A percentile compares a stretch with the other conserved stretches of the same genome.
phyloP scores from a whole-genome alignment of 257 asterid species.

The Solanum verrucosum region DNA sequence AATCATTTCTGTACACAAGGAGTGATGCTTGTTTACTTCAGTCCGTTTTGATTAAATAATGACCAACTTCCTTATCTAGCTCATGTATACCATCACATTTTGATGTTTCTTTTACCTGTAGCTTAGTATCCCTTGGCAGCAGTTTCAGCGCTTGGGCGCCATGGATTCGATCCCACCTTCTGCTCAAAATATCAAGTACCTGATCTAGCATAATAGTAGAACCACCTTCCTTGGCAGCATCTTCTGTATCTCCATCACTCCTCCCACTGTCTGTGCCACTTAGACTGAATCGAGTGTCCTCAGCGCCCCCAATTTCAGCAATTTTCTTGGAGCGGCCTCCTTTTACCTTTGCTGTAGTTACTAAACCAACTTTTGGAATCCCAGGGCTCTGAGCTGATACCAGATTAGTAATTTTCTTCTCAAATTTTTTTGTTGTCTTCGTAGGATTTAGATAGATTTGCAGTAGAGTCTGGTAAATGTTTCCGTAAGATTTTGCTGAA shows the following conservation, averaged over 20 bases:
- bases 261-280: conserved; percentile 90
- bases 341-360: conserved; percentile 32
- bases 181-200: conserved; percentile 83
- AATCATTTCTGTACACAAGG: neutral
- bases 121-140: conserved; percentile 84
- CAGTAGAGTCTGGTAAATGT: conserved; percentile 75
- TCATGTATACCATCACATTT: neutral
- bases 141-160: conserved; percentile 92
- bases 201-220: conserved; percentile 82
- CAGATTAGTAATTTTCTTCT: conserved; percentile 56
- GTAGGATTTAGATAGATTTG: conserved; percentile 87
- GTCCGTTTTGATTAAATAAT: neutral
- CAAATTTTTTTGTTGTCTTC: conserved; percentile 68
- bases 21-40: neutral
- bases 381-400: conserved; percentile 45
- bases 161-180: conserved; percentile 90
- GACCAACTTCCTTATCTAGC: neutral
- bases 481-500: conserved; percentile 60
- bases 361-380: conserved; percentile 38
- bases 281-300: conserved; percentile 57
- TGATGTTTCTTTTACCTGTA: conserved; percentile 42
- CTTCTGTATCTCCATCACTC: conserved; percentile 85
- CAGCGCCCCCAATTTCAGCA: conserved; percentile 84
- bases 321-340: conserved; percentile 54
- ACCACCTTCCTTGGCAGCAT: conserved; percentile 50